Evolutionary conservation across 2,329 filamentous ascomycete genomes (phyloP).

Genomic region (Colletotrichum phormii): DNA sequence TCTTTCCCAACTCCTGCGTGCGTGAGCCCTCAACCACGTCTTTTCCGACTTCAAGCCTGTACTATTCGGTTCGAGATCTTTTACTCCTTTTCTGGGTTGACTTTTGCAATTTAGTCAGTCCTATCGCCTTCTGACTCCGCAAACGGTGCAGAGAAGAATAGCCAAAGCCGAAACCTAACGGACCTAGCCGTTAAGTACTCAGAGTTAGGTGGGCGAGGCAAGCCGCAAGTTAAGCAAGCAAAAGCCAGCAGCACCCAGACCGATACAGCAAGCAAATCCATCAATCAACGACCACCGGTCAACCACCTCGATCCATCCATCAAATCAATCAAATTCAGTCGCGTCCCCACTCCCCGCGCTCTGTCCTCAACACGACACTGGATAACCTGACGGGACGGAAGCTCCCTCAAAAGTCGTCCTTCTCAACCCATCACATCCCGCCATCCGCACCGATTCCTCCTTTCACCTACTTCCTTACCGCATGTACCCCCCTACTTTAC

Average conservation of each 20-base stretch:
- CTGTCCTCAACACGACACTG: constrained; percentile 24
- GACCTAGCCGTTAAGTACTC: background rate
- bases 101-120: background rate
- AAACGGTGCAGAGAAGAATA: background rate
- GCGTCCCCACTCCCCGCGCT: constrained; percentile 29
- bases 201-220: background rate
- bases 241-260: background rate
- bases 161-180: background rate
- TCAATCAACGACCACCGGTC: constrained; percentile 7
- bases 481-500: background rate
- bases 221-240: constrained; percentile 15
- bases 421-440: background rate
- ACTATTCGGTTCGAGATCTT: background rate
- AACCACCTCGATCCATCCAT: constrained; percentile 14
- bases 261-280: constrained; percentile 9
- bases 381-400: constrained; percentile 22
- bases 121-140: background rate
- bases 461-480: background rate
- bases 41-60: background rate
- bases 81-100: background rate
- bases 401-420: constrained; percentile 17
- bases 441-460: background rate
- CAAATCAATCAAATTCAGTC: constrained; percentile 25
- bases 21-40: background rate
- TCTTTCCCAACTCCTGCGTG: background rate